Base-by-base conservation (phyloP, 2,329 filamentous ascomycete genomes). In the Diaporthe velutina region DNA sequence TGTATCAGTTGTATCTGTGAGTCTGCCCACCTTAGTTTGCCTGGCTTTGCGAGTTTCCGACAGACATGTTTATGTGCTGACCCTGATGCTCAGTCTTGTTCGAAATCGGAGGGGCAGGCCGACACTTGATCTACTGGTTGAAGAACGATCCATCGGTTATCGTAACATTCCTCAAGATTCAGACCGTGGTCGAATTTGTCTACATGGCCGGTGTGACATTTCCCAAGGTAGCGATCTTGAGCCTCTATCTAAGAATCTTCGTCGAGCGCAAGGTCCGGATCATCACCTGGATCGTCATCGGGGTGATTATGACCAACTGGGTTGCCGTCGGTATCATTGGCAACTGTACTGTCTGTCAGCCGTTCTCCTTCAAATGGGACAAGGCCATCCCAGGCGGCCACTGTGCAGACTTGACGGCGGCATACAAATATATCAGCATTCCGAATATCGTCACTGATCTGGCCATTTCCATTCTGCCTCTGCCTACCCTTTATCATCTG, bases 321-420 rank as follows among this genome's bases (percentile, higher is more conserved):
- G 22, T 60, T 25, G 57, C 33, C n/a, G 17, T 8, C 13, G 57
- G 57, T 38, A 40, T 60, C 35, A 60, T 60, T 60, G 22, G 33
- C 13, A 12, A 42, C 22, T 19, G n/a, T n/a, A n/a, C n/a, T n/a
- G n/a, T n/a, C n/a, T 60, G 57, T 35, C 57, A 42, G 19, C 57
- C 57, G 15, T 61, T 61, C 13, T 22, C 57, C 15, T 61, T 61
- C 35, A 42, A 61, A 13, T 61, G 57, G 57, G 57, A 61, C 38
- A 61, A 42, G n/a, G 42, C 33, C 15, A 42, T 61, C 7, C 55
- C 19, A 22, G 35, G 22, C 12, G 57, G 57, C n/a, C 57, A 61
- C 35, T 61, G 57, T 25, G 22, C 13, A 15, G 15, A 61, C 17
- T 4, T 61, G 17, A 28, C 42, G n/a, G 57, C 57, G 10, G 57